Conservation (phyloP, 805 yeast genomes). For the Vanderwaltozyma tropicalis region DNA sequence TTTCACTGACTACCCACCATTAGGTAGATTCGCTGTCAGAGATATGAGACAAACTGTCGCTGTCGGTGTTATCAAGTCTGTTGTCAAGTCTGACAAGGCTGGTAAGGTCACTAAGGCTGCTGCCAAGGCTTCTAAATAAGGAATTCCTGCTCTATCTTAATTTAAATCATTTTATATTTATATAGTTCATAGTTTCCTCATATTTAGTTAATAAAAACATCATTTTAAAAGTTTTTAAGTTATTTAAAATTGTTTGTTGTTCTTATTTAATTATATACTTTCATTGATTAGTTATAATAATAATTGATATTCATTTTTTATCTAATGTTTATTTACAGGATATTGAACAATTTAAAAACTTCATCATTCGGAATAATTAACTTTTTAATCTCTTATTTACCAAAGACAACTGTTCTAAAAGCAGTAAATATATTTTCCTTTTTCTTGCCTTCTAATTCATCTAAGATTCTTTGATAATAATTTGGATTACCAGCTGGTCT, state of each 20-base stretch:
- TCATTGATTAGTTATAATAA: no score
- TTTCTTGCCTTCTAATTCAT: constrained; percentile 61
- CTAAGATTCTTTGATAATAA: constrained; percentile 61
- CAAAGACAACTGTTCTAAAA: constrained; percentile 63
- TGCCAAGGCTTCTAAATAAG: constrained; percentile 29
- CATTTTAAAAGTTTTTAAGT: no score
- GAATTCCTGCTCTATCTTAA: constrained; percentile 33
- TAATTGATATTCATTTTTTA: no score
- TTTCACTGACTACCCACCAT: constrained; percentile 89
- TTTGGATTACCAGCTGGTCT: constrained; percentile 79
- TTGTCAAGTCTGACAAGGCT: constrained; percentile 75
- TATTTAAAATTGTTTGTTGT: no score
- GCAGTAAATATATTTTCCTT: constrained; percentile 59
- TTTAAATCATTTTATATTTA: neutral
- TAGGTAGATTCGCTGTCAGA: constrained; percentile 98
- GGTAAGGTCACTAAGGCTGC: constrained; percentile 98
- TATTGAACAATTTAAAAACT: no score
- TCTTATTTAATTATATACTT: no score
- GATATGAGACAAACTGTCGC: constrained; percentile 99
- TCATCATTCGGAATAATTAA: no score
- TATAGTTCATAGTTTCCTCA: constrained; percentile 2
- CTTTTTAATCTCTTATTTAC: constrained; percentile 40
- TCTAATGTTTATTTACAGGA: no score
- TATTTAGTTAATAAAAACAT: constrained; percentile 1
- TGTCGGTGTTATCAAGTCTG: constrained; percentile 97